phyloP scores from a whole-genome alignment of 495 filamentous ascomycete species.

The Hypomontagnella submonticulosa region DNA sequence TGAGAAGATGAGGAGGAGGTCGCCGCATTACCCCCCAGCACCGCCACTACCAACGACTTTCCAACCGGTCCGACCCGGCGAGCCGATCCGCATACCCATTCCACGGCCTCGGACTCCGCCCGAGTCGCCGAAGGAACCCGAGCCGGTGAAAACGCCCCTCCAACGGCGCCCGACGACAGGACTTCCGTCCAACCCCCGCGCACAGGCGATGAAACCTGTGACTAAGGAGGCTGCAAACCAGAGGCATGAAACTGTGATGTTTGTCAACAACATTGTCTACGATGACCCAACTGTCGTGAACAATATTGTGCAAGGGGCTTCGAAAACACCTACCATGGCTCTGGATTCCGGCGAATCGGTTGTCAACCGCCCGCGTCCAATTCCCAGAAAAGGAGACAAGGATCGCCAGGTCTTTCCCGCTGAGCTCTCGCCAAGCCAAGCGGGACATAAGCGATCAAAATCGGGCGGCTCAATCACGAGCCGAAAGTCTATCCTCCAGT shows the following conservation, averaged over 20 bases:
- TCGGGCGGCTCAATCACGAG: constrained; percentile 56
- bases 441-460: constrained; percentile 56
- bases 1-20: constrained; percentile 56
- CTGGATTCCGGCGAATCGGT: constrained; percentile 50
- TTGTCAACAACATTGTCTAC: constrained; percentile 64
- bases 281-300: constrained; percentile 58
- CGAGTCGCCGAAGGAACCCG: constrained; percentile 41
- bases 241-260: constrained; percentile 61
- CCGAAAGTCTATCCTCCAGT: constrained; percentile 57
- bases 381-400: constrained; percentile 56
- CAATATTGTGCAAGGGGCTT: constrained; percentile 56
- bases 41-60: constrained; percentile 38
- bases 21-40: constrained; percentile 47
- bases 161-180: constrained; percentile 61
- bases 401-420: constrained; percentile 55
- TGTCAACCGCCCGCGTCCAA: constrained; percentile 64
- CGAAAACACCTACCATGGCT: constrained; percentile 42
- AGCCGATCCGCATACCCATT: constrained; percentile 47
- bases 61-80: constrained; percentile 41
- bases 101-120: constrained; percentile 38
- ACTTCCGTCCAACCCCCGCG: constrained; percentile 60
- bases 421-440: constrained; percentile 50
- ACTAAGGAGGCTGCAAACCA: constrained; percentile 44
- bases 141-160: constrained; percentile 53
- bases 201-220: constrained; percentile 52